A percentile compares a stretch with the other conserved stretches of the same genome.
Evolutionary conservation across 805 yeast genomes (phyloP).

Genomic region (Diddensiella santjacobensis): DNA sequence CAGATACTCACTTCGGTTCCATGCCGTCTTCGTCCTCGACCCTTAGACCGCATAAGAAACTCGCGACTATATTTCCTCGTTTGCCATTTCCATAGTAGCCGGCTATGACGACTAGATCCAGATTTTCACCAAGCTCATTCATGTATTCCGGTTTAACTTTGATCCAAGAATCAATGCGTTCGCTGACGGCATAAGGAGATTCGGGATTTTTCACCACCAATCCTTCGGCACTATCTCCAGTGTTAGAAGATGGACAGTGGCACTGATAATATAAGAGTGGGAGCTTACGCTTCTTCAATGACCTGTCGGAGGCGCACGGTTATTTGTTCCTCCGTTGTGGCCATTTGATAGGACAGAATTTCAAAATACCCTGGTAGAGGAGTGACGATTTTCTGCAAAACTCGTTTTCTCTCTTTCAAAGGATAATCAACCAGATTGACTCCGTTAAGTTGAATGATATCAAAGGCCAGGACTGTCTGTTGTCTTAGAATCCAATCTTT

Average conservation of each 20-base stretch:
- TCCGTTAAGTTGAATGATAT: conserved; percentile 68
- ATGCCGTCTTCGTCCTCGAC: conserved; percentile 34
- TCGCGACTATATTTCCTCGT: conserved; percentile 36
- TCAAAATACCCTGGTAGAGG: conserved; percentile 34
- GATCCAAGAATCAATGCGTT: conserved; percentile 66
- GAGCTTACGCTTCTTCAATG: conserved; percentile 38
- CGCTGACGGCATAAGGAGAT: conserved; percentile 58
- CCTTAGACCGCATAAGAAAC: conserved; percentile 70
- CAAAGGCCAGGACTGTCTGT: conserved; percentile 54
- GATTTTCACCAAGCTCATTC: conserved; percentile 78
- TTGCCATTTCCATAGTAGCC: conserved; percentile 66
- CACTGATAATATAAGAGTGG: too few relatives aligned
- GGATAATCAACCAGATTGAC: conserved; percentile 52
- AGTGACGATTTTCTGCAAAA: conserved; percentile 44
- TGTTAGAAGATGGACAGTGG: too few relatives aligned
- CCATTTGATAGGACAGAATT: conserved; percentile 35
- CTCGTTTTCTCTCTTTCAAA: conserved; percentile 52
- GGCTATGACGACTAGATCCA: conserved; percentile 79
- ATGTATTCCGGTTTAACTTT: conserved; percentile 90
- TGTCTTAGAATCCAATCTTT: conserved; percentile 18
- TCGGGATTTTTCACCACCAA: conserved; percentile 65
- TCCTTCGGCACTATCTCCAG: conserved; percentile 81
- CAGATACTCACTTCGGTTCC: conserved; percentile 1
- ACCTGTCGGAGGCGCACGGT: conserved; percentile 53
- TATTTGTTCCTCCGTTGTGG: conserved; percentile 49